Evolutionary conservation across 768 basidiomycete genomes (phyloP).

Genomic region (Neoboletus magnificus): DNA sequence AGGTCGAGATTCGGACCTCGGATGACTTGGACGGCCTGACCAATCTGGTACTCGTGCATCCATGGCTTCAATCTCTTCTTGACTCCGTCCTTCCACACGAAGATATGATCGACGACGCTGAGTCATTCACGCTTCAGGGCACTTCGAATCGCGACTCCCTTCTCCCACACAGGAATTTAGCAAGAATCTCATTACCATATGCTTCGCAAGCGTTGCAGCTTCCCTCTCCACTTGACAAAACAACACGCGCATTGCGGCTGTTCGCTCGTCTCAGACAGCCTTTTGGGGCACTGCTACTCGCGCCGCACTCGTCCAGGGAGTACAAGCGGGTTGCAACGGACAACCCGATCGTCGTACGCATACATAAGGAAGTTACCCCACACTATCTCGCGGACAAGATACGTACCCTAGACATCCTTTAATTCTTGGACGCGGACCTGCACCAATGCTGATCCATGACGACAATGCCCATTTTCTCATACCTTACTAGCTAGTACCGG

Average conservation of each 20-base stretch:
- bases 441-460: background rate
- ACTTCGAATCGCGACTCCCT: background rate
- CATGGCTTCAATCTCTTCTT: conserved; percentile 14
- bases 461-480: background rate
- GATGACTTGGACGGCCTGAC: conserved; percentile 3
- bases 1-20: conserved; percentile 10
- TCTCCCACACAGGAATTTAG: background rate
- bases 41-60: conserved; percentile 20
- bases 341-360: conserved; percentile 11
- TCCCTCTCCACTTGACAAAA: conserved; percentile 13
- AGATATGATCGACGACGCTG: conserved; percentile 14
- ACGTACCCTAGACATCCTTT: conserved; percentile 15
- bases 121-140: background rate
- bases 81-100: conserved; percentile 18
- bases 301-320: conserved; percentile 4
- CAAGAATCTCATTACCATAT: background rate
- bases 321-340: conserved; percentile 20
- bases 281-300: conserved; percentile 16
- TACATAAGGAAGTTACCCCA: conserved; percentile 8
- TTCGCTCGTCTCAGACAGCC: conserved; percentile 15
- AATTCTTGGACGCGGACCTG: background rate
- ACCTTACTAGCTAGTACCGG: too few relatives aligned
- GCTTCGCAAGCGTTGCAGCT: background rate
- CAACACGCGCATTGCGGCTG: conserved; percentile 11
- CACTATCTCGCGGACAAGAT: conserved; percentile 11